Base-by-base conservation (phyloP, 805 yeast genomes). In the Alloascoidea hylecoeti region DNA sequence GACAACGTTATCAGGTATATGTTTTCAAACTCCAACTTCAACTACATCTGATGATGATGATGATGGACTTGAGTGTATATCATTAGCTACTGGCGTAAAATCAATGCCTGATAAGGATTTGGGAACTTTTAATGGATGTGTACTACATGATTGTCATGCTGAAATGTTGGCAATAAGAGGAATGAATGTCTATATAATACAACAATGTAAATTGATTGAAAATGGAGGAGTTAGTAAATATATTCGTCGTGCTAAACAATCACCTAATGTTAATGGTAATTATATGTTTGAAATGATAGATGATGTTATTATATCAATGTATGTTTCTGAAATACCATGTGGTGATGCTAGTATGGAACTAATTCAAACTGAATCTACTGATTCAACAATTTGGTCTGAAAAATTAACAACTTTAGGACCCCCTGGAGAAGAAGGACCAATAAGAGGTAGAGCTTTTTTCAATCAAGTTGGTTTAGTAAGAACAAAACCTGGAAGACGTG, bases 401-500 rank as follows among this genome's bases (percentile, higher is more conserved):
- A 36, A 33, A 14, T 38, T 49, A 48, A 17, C 15, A 36, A 19
- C 28, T 37, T 36, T 2, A 18, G 34, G 36, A 17, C 46, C 15
- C 35, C 51, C 2, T 50, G 52, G 18, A 37, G 52, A 2, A 46
- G 38, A 34, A 28, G 28, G 45, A 39, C 27, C 43, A 3, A 40
- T 70, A 1, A 52, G 95, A 47, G 96, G 96, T 0, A 55, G 94
- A 32, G 69, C 68, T 27, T 62, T 72, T 50, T 78, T 72, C 45
- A 58, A 57, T 13, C 47, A 57, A 15, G 55, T 66, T 2, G 95
- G 95, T 0, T 55, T 61, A 5, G 86, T 89, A 1, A 63, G 98
- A 44, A 88, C 97, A 0, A 89, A 92, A 50, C 98, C 97, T 0
- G 98, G 98, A 1, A 56, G 97, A 37, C 53, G 64, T 18, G 97